A percentile compares a stretch with the other conserved stretches of the same genome.
These are phyloP conservation scores for Xylariaceae sp. DNA, from an alignment of 2,329 filamentous ascomycete species.

Conservation along the genomic window DNA sequence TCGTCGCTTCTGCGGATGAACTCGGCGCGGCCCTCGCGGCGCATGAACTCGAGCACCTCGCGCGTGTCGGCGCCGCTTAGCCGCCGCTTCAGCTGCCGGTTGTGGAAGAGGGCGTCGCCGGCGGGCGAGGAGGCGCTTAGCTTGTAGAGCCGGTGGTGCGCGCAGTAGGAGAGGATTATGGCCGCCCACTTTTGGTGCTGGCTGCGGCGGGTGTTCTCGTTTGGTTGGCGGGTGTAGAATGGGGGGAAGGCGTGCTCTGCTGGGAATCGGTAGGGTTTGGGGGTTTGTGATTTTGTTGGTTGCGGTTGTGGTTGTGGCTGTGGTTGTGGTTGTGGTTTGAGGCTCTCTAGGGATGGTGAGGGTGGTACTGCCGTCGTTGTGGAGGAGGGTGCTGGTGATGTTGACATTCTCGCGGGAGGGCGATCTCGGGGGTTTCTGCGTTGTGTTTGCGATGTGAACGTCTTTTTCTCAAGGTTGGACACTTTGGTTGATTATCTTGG, in stretches of 20 bases:
- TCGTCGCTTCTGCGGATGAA: conserved; percentile 45
- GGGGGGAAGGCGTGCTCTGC: conserved; percentile 72
- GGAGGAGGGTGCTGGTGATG: conserved; percentile 8
- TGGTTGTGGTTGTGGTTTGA: background rate
- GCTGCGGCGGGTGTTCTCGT: conserved; percentile 66
- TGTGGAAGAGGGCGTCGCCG: conserved; percentile 51
- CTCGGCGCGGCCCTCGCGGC: conserved; percentile 59
- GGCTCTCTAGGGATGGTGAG: conserved; percentile 1
- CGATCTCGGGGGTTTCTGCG: too few species aligned
- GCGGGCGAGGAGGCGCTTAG: conserved; percentile 49
- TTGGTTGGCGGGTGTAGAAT: conserved; percentile 80
- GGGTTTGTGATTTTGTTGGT: conserved; percentile 16
- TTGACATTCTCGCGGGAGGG: conserved; percentile 6
- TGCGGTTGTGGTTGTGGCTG: background rate
- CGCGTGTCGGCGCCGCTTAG: conserved; percentile 49
- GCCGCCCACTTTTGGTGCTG: conserved; percentile 83
- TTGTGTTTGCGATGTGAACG: background rate
- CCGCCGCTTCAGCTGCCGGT: conserved; percentile 50
- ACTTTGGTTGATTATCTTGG: too few species aligned
- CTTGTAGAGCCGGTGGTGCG: conserved; percentile 69
- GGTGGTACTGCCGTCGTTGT: conserved; percentile 7
- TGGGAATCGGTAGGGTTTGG: conserved; percentile 51
- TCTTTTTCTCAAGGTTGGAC: background rate
- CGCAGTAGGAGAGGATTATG: conserved; percentile 79
- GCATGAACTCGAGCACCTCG: conserved; percentile 58